These are phyloP conservation scores for Leccinum subgranulosum DNA, from an alignment of 768 basidiomycete species.

Conservation along the genomic window DNA sequence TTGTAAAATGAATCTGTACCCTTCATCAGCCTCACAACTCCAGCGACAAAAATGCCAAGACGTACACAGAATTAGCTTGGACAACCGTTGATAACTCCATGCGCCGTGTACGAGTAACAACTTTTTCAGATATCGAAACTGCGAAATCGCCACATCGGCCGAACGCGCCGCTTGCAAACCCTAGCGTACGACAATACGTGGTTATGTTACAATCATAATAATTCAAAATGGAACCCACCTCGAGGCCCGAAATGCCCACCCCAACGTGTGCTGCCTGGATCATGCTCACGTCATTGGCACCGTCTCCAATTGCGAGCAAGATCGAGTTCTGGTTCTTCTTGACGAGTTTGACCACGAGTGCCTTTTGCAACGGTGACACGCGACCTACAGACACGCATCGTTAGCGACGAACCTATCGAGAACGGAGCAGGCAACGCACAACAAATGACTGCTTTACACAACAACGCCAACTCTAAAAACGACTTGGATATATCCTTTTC, in stretches of 20 bases:
- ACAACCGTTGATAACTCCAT: slow-evolving; percentile 96
- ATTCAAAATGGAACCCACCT: slow-evolving; percentile 46
- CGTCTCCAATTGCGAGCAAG: slow-evolving; percentile 95
- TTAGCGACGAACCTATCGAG: neutral
- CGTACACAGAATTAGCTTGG: slow-evolving; percentile 94
- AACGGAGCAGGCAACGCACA: slow-evolving; percentile 46
- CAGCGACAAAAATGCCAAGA: slow-evolving; percentile 6
- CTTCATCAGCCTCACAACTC: slow-evolving; percentile 10
- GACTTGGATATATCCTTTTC: slow-evolving; percentile 88
- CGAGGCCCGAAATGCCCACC: slow-evolving; percentile 95
- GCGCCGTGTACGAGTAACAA: slow-evolving; percentile 94
- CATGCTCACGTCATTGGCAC: slow-evolving; percentile 99
- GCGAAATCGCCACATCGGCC: slow-evolving; percentile 96
- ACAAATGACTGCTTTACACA: slow-evolving; percentile 99
- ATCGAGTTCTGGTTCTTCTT: slow-evolving; percentile 95
- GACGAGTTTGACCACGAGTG: slow-evolving; percentile 96
- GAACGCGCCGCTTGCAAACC: slow-evolving; percentile 98
- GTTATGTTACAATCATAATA: neutral
- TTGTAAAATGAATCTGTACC: slow-evolving; percentile 93
- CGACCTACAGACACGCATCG: slow-evolving; percentile 48
- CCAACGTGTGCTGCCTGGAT: slow-evolving; percentile 98
- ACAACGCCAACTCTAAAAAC: slow-evolving; percentile 92
- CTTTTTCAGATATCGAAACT: slow-evolving; percentile 95
- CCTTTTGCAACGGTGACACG: slow-evolving; percentile 96
- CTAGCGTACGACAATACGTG: slow-evolving; percentile 33